Base-by-base conservation (phyloP, 441 rosid species). In the Populus hybrid region DNA sequence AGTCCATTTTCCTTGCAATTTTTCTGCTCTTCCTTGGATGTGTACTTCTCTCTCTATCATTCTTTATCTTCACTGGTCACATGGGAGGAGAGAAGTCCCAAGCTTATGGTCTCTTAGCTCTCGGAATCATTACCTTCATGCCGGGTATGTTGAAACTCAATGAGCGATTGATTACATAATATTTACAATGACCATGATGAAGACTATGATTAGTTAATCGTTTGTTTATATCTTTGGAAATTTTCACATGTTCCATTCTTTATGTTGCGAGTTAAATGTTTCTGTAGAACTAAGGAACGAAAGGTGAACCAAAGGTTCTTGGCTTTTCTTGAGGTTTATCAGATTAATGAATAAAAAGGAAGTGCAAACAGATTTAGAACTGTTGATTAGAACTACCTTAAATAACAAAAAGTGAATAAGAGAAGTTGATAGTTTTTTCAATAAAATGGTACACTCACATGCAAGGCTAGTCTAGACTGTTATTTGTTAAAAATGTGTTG, bases 51-150 rank as follows among this genome's bases (percentile, higher is more conserved):
- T 89, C 90, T 78, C 89, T 95, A 69, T 82, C 94, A 1, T 70
- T 89, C 85, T 91, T 93, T 81, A 89, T 95, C 85, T 82, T 93
- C 73, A 87, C 88, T 3, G 97, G 98, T 80, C 98, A 95, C 83
- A 92, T 95, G 93, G 93, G 90, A 69, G 97, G 95, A 65, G 97
- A 95, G 57, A 84, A 82, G 71, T 88, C 97, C 20, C 98, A 92
- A 83, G 97, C 83, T 38, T 93, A 89, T 73, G 99, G 97, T 54
- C 93, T 93, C 75, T 82, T 93, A 59, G 83, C 83, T 74, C 95
- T 92, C 34, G 98, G 99, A 71, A 72, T 93, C 77, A 87, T 95
- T 73, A 82, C 97, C 68, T 95, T 95, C 86, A 89, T 93, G 30
- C 99, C 98, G 84, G 97, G 98, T 95, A 82, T n/a, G 61, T 54